Evolutionary conservation across 805 yeast genomes (phyloP).

Genomic region (Yamadazyma ubonensis): DNA sequence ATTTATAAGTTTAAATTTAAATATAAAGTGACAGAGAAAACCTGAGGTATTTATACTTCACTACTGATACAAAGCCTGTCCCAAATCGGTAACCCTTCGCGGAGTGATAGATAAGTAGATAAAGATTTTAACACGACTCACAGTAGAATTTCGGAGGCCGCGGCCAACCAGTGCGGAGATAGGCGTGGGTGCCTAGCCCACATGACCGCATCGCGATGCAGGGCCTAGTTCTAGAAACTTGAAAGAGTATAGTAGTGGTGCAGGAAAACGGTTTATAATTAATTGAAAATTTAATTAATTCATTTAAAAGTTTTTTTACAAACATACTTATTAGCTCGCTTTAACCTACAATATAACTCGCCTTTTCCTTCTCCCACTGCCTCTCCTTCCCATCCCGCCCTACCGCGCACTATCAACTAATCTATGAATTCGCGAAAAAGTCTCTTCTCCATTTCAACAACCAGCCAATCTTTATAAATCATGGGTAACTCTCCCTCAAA

Average conservation of each 20-base stretch:
- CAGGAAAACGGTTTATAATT: no score
- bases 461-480: conserved; percentile 2
- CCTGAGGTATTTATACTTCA: conserved; percentile 1
- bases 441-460: conserved; percentile 7
- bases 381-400: not conserved
- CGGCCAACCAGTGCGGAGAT: not conserved
- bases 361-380: not conserved
- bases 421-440: conserved; percentile 4
- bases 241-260: not conserved
- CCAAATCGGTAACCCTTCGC: conserved; percentile 3
- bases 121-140: not conserved
- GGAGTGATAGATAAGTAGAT: conserved; percentile 1
- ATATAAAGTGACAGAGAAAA: not conserved
- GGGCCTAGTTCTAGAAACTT: conserved; percentile 5
- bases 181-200: not conserved
- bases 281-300: no score
- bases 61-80: not conserved
- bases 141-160: not conserved
- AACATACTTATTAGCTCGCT: no score
- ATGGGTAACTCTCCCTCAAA: conserved; percentile 58
- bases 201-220: conserved; percentile 2
- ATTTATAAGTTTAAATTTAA: not conserved
- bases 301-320: no score
- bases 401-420: not conserved
- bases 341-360: no score